phyloP scores from a whole-genome alignment of 495 filamentous ascomycete genomes.

The Jackrogersella multiformis region DNA sequence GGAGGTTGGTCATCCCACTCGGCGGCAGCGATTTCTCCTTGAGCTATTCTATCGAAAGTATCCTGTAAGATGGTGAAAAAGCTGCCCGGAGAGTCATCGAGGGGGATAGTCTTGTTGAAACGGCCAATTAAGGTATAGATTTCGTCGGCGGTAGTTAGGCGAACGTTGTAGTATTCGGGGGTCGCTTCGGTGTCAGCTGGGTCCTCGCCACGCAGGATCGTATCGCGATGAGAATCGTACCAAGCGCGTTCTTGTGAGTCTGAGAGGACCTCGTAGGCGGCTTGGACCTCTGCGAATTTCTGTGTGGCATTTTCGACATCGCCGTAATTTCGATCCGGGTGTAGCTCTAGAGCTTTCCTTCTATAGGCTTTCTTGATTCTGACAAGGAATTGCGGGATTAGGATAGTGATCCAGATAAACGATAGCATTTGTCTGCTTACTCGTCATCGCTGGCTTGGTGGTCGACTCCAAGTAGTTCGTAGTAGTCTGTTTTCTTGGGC shows the following conservation, averaged over 20 bases:
- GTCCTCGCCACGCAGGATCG: constrained; percentile 74
- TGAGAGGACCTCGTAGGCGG: constrained; percentile 93
- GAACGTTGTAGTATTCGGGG: constrained; percentile 68
- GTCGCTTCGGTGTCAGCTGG: constrained; percentile 51
- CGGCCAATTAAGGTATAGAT: constrained; percentile 76
- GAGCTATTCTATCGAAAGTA: constrained; percentile 80
- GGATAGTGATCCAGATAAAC: constrained; percentile 21
- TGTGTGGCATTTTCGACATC: constrained; percentile 82
- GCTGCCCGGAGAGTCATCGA: constrained; percentile 76
- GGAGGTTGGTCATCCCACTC: constrained; percentile 67
- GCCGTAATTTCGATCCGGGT: constrained; percentile 94
- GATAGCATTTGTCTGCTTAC: constrained; percentile 58
- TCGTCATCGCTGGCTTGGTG: constrained; percentile 81
- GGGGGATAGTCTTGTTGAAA: constrained; percentile 79
- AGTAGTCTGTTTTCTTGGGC: constrained; percentile 80
- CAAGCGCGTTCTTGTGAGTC: constrained; percentile 95
- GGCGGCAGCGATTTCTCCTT: constrained; percentile 79
- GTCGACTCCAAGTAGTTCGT: constrained; percentile 83
- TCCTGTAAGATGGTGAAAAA: constrained; percentile 82
- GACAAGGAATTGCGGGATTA: constrained; percentile 2
- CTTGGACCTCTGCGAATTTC: constrained; percentile 89
- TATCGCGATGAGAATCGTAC: constrained; percentile 95
- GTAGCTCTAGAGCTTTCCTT: constrained; percentile 87
- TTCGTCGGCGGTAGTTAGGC: constrained; percentile 79
- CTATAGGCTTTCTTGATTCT: constrained; percentile 96